These are phyloP conservation scores for Hibiscus tridactylites DNA, from an alignment of 345 rosid genomes.

Conservation along the genomic window DNA sequence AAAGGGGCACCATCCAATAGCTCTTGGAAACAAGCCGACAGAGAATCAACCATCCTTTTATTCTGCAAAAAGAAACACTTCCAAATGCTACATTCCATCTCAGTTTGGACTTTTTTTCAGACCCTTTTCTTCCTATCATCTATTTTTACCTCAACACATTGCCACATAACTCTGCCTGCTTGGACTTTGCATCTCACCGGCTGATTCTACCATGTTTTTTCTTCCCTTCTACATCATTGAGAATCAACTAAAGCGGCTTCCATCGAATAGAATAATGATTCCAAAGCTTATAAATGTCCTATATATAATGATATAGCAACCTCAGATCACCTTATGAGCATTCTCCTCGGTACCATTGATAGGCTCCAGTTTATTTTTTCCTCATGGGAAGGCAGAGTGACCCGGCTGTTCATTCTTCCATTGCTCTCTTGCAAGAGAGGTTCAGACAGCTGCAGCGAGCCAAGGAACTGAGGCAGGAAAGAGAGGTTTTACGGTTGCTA, in stretches of 20 bases:
- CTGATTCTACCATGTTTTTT: conserved; percentile 15
- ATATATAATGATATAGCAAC: conserved; percentile 14
- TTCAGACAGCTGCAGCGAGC: conserved; percentile 31
- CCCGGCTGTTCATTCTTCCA: conserved; percentile 27
- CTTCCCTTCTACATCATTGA: conserved; percentile 3
- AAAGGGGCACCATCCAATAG: conserved; percentile 9
- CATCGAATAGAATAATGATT: neutral
- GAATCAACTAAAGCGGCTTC: conserved; percentile 1
- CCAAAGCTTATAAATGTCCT: conserved; percentile 7
- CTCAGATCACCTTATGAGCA: neutral
- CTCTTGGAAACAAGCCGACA: conserved; percentile 14
- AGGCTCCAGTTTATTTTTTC: neutral
- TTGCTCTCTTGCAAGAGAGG: conserved; percentile 41
- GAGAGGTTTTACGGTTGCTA: conserved; percentile 16
- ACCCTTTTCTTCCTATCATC: conserved; percentile 10
- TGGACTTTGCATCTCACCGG: conserved; percentile 18
- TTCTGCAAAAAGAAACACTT: conserved; percentile 9
- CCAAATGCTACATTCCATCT: conserved; percentile 26
- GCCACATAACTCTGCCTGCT: conserved; percentile 19
- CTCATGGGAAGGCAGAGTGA: conserved; percentile 27
- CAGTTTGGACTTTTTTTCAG: conserved; percentile 8
- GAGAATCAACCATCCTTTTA: conserved; percentile 7
- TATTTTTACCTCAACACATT: conserved; percentile 13
- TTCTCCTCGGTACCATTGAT: neutral
- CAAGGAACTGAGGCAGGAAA: conserved; percentile 36